Percentiles rank a stretch among this genome's conserved stretches.
Conservation (phyloP, 305 asterid species). For the Stenogyne calaminthoides region DNA sequence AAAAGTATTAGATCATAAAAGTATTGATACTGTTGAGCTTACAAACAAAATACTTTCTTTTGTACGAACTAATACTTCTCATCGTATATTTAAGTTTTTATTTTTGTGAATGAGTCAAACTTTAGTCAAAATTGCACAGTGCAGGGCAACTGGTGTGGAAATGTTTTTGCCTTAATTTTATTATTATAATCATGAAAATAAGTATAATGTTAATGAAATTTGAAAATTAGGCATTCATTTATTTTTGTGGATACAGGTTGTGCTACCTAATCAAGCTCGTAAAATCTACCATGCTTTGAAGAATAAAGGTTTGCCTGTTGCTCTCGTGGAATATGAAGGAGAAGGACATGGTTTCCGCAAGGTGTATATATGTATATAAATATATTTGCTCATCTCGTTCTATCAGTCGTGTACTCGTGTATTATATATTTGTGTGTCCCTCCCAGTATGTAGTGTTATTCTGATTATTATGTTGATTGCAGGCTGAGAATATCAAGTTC, state of each 20-base stretch:
- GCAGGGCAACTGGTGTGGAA: no score
- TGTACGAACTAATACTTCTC: no score
- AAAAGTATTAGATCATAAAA: no score
- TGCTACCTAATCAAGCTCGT: constrained; percentile 80
- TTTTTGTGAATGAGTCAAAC: no score
- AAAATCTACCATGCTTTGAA: constrained; percentile 81
- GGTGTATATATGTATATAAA: constrained; percentile 38
- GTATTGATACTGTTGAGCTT: no score
- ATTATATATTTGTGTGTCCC: constrained; percentile 1
- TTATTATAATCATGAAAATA: background rate
- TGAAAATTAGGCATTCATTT: background rate
- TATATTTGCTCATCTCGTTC: background rate
- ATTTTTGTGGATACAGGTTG: constrained; percentile 53
- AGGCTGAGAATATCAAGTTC: constrained; percentile 92
- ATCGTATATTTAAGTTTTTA: no score
- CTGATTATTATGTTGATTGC: constrained; percentile 26
- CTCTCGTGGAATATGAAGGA: constrained; percentile 88
- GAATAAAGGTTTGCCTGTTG: constrained; percentile 85
- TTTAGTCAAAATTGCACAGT: no score
- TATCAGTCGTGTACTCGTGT: constrained; percentile 14
- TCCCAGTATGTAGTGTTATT: background rate
- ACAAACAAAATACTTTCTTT: no score
- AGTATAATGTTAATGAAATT: background rate
- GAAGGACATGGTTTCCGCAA: constrained; percentile 96
- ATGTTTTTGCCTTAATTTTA: background rate